Conservation (phyloP, 768 basidiomycete genomes). For the Chalciporus pseudorubinellus region DNA sequence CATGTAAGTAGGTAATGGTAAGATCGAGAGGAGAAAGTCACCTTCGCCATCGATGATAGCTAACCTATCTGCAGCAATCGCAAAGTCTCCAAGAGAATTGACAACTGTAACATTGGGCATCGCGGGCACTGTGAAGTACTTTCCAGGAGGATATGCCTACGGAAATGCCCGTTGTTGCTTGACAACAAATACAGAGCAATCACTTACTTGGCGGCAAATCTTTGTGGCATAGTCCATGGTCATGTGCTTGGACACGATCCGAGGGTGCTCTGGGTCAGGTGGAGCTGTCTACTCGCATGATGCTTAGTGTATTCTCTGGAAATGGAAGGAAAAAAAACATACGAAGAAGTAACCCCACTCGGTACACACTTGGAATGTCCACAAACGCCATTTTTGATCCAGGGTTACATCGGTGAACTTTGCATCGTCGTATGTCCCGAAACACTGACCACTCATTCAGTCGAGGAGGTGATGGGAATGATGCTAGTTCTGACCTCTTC, state of each 20-base stretch:
- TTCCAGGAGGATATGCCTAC: conserved; percentile 76
- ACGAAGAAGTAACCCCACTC: conserved; percentile 95
- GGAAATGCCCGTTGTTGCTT: no score
- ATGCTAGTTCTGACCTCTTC: conserved; percentile 45
- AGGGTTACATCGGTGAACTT: conserved; percentile 61
- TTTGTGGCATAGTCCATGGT: conserved; percentile 70
- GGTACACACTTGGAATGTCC: conserved; percentile 91
- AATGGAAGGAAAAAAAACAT: conserved; percentile 18
- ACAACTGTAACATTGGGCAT: conserved; percentile 81
- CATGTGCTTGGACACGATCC: conserved; percentile 77
- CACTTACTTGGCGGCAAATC: conserved; percentile 59
- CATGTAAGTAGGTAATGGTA: background rate
- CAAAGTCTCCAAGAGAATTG: conserved; percentile 83
- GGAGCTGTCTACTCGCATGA: conserved; percentile 58
- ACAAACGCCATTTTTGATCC: conserved; percentile 78
- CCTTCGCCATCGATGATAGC: conserved; percentile 89
- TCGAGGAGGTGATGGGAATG: background rate
- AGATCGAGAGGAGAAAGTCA: conserved; percentile 20
- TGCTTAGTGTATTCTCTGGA: background rate
- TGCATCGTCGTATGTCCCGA: conserved; percentile 74
- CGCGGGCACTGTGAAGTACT: conserved; percentile 66
- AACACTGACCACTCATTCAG: conserved; percentile 54
- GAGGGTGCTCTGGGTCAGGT: conserved; percentile 62
- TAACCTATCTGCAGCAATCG: conserved; percentile 72
- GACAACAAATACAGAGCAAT: background rate